Conservation (phyloP, 2,329 filamentous ascomycete genomes). For the Alternaria solani region DNA sequence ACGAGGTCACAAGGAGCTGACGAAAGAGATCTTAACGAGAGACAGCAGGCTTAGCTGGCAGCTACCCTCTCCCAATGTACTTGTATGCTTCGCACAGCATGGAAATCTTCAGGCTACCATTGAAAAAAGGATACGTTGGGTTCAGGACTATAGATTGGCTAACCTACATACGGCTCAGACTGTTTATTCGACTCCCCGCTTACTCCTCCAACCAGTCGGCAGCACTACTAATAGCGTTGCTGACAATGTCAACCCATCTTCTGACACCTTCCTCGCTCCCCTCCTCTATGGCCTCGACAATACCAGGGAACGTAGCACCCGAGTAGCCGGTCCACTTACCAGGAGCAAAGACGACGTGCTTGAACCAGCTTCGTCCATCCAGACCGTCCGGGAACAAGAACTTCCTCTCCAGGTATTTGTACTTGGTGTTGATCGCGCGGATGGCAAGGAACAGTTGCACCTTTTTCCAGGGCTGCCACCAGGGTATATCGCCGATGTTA, state of each 20-base stretch:
- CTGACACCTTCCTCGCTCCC: slow-evolving; percentile 49
- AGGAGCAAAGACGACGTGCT: slow-evolving; percentile 92
- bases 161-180: background rate
- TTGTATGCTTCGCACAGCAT: background rate
- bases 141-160: background rate
- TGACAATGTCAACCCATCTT: slow-evolving; percentile 56
- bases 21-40: background rate
- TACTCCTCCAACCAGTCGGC: slow-evolving; percentile 42
- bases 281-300: slow-evolving; percentile 69
- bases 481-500: slow-evolving; percentile 65
- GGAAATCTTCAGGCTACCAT: background rate
- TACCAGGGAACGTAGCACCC: slow-evolving; percentile 71
- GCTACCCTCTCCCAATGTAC: background rate
- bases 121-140: background rate
- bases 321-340: slow-evolving; percentile 92
- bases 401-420: slow-evolving; percentile 82
- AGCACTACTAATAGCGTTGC: slow-evolving; percentile 46
- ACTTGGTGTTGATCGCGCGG: slow-evolving; percentile 75
- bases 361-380: slow-evolving; percentile 86
- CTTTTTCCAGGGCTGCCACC: slow-evolving; percentile 79
- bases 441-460: slow-evolving; percentile 70
- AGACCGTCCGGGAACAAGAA: slow-evolving; percentile 81
- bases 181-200: background rate
- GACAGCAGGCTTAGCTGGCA: background rate
- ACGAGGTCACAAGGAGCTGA: background rate